Evolutionary conservation across 257 asterid species (phyloP).

Genomic region (Misopates orontium): DNA sequence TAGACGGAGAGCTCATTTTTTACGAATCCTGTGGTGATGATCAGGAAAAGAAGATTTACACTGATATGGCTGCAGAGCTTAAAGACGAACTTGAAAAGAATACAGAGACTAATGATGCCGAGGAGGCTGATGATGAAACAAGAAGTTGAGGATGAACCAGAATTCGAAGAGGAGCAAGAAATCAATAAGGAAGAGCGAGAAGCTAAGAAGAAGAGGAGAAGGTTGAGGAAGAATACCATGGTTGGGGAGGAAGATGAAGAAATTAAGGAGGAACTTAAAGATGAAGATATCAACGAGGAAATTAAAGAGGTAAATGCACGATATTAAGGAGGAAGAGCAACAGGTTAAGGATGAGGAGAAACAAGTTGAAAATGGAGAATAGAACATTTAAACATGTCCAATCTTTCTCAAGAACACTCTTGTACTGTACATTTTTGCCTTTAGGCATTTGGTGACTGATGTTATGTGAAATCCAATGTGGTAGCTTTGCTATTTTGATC

Average conservation of each 20-base stretch:
- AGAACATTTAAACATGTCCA: conserved; percentile 11
- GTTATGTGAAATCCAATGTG: not conserved
- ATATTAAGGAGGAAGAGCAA: conserved; percentile 23
- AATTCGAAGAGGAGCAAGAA: not conserved
- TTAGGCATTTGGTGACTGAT: not conserved
- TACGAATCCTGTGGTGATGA: conserved; percentile 22
- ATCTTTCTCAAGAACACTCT: conserved; percentile 20
- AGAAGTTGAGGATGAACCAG: not conserved
- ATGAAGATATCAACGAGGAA: no score
- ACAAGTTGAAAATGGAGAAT: conserved; percentile 44
- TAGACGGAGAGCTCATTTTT: not conserved
- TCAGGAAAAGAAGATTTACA: conserved; percentile 63
- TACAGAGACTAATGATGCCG: conserved; percentile 31
- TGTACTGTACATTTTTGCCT: conserved; percentile 47
- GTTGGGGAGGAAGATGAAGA: conserved; percentile 19
- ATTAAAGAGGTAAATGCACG: not conserved
- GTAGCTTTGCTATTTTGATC: not conserved
- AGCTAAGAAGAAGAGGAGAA: conserved; percentile 20
- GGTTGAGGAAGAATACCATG: conserved; percentile 31
- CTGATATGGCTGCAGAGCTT: conserved; percentile 74
- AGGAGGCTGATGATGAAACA: not conserved
- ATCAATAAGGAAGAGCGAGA: conserved; percentile 21
- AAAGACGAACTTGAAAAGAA: conserved; percentile 63
- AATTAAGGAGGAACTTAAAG: conserved; percentile 16
- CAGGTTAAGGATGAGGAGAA: conserved; percentile 31